Base-by-base conservation (phyloP, 176 grass and related monocot genomes). In the Miscanthus lutarioriparius region DNA sequence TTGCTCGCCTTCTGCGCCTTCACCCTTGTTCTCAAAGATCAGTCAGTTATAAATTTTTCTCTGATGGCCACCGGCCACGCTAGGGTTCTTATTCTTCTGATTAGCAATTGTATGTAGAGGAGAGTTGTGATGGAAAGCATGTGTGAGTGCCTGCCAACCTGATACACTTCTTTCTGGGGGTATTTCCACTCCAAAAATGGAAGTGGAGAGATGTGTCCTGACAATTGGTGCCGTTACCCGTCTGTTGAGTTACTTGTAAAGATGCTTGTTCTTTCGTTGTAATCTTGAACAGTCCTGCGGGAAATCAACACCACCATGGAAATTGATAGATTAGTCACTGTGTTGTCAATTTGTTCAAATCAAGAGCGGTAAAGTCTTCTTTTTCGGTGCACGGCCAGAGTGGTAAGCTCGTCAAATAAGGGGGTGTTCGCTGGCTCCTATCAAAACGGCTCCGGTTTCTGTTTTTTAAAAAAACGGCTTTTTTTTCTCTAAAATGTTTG, bases 61-160 rank as follows among this genome's bases (percentile, higher is more conserved):
- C 43, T 86, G 74, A 74, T 87, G 84, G 84, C 39, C 58, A 22
- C 36, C 67, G 84, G 89, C 39, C 58, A 22, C 17, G 38, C 75
- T 87, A 84, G 84, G 76, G 67, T 87, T 84, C 80, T 81, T 90
- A 14, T 70, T 91, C 64, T 70, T 84, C 70, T 41, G 51, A 69
- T 84, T 87, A 84, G 76, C 85, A 91, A 91, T 84, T 91, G 89
- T 87, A 91, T 22, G 81, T 91, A 91, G 81, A 91, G 47, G 68
- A 69, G 89, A 61, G 81, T 87, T 79, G 81, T 87, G 26, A 74
- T 74, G 83, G 43, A 56, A 77, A 86, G 72, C 78, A 90, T 86
- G 88, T 35, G 77, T 64, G 73, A 58, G 43, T 82, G 73, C 80
- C 33, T 82, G 73, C 76, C 85, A 81, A 81, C 48, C 76, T 75